Percentiles rank a stretch among this genome's conserved stretches.
These are phyloP conservation scores for Cordyceps cicadae DNA, from an alignment of 2,329 filamentous ascomycete genomes.

Conservation along the genomic window DNA sequence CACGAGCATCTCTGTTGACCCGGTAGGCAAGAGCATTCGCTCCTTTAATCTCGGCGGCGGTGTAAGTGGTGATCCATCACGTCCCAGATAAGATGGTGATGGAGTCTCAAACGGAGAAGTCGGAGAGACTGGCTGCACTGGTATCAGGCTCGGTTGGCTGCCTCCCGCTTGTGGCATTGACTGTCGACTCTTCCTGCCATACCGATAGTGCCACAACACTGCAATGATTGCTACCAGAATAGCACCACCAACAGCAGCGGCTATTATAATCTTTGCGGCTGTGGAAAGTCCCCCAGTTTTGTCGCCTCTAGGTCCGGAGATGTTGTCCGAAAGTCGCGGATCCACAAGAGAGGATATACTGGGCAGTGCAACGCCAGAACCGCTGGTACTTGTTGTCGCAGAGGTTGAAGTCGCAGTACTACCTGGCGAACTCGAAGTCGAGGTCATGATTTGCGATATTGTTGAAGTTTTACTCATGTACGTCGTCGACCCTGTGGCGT, in stretches of 20 bases:
- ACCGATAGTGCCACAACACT: constrained; percentile 8
- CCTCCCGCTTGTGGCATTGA: background rate
- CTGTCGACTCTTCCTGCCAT: background rate
- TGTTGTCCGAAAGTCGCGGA: background rate
- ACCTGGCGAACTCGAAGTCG: background rate
- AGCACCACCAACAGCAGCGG: background rate
- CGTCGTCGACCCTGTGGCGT: background rate
- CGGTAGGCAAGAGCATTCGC: constrained; percentile 33
- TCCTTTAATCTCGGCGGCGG: constrained; percentile 42
- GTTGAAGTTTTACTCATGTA: background rate
- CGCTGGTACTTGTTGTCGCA: background rate
- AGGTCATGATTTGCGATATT: background rate
- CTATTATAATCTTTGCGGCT: constrained; percentile 2
- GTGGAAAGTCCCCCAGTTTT: background rate
- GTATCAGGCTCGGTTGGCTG: constrained; percentile 7
- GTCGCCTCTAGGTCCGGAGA: background rate
- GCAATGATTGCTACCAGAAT: constrained; percentile 7
- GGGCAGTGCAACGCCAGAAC: background rate
- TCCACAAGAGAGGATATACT: constrained; percentile 7
- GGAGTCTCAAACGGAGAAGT: constrained; percentile 34
- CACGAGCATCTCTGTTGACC: background rate
- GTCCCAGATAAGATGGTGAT: constrained; percentile 19
- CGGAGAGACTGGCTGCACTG: constrained; percentile 21
- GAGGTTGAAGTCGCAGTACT: background rate
- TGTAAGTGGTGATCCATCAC: constrained; percentile 25